Conservation (phyloP, 1,284 basidiomycete genomes). For the Porodaedalea pini region DNA sequence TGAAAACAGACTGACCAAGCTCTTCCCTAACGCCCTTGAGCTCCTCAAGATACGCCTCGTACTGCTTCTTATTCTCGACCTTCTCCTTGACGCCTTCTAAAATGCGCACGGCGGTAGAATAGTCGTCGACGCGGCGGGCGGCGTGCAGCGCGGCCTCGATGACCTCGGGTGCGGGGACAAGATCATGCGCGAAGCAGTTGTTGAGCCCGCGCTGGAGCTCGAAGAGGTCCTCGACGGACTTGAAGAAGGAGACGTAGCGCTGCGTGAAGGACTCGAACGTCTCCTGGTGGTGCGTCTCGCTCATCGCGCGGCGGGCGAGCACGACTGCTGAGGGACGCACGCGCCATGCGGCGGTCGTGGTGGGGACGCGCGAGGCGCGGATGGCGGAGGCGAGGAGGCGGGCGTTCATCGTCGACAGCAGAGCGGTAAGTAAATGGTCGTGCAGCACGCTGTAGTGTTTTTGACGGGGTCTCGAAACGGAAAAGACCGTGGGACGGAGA, state of each 20-base stretch:
- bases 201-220: slow-evolving; percentile 97
- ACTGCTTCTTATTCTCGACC: slow-evolving; percentile 93
- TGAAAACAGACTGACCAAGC: slow-evolving; percentile 63
- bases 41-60: slow-evolving; percentile 86
- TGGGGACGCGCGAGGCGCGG: slow-evolving; percentile 14
- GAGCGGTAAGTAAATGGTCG: neutral
- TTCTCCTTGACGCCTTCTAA: slow-evolving; percentile 93
- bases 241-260: slow-evolving; percentile 93
- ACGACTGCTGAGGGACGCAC: slow-evolving; percentile 5
- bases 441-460: neutral
- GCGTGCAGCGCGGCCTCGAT: slow-evolving; percentile 89
- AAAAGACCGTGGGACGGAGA: slow-evolving; percentile 4
- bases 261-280: slow-evolving; percentile 92
- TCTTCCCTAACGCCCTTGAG: slow-evolving; percentile 83
- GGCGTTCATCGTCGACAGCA: slow-evolving; percentile 11
- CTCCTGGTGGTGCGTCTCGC: slow-evolving; percentile 67
- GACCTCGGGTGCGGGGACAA: slow-evolving; percentile 88
- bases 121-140: slow-evolving; percentile 92
- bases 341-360: neutral
- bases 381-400: slow-evolving; percentile 12
- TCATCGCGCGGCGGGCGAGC: slow-evolving; percentile 9
- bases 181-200: slow-evolving; percentile 99
- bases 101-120: slow-evolving; percentile 92
- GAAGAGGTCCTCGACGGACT: slow-evolving; percentile 90
- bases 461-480: neutral